Evolutionary conservation across 2,329 filamentous ascomycete species (phyloP), one percentile per base, ranked within the genome.

Genomic region (Acephala macrosclerotiorum): DNA sequence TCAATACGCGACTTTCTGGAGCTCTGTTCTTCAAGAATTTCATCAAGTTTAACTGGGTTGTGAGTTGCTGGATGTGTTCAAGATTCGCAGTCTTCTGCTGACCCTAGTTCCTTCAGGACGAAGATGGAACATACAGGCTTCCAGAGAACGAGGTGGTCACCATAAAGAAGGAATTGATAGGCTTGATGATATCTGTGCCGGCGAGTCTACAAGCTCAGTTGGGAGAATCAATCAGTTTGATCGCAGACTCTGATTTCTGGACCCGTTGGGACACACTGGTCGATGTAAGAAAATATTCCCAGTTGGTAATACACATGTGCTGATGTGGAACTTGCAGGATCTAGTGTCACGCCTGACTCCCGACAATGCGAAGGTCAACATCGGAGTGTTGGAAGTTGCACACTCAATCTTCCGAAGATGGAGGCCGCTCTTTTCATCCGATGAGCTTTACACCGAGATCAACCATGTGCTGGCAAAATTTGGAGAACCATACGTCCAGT

Each of bases 21-120:
- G 93, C 96, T 33, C 85, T 99, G 66, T 96, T 92, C 82, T 99
- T 99, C 87, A 99, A 99, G 82, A 99, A 99, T 83, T 97, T 97
- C 79, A 94, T 99, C 76, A 91, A 92, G 79, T 89, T 91, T 77
- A 96, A 94, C 83, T 99, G 96, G 88, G 92, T 93, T 73, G 89
- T 91, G 80, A 72, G 87, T 83, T 55, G 65, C 58, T 56, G 29
- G 18, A 26, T 51, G 47, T 14, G 40, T n/a, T 18, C 29, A 42
- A 49, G 47, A 20, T 40, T 36, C 14, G n/a, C 22, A 38, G 29
- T 49, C 22, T 42, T 61, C 49, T 16, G 22, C 70, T 75, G 40
- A 69, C 22, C 47, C 51, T n/a, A 66, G 71, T 65, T 9, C n/a
- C 47, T 25, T 71, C 33, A 91, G 83, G 93, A 98, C 79, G 95